A percentile compares a stretch with the other conserved stretches of the same genome.
These are phyloP conservation scores for Solanum appendiculatum DNA, from an alignment of 257 asterid genomes.

Conservation along the genomic window DNA sequence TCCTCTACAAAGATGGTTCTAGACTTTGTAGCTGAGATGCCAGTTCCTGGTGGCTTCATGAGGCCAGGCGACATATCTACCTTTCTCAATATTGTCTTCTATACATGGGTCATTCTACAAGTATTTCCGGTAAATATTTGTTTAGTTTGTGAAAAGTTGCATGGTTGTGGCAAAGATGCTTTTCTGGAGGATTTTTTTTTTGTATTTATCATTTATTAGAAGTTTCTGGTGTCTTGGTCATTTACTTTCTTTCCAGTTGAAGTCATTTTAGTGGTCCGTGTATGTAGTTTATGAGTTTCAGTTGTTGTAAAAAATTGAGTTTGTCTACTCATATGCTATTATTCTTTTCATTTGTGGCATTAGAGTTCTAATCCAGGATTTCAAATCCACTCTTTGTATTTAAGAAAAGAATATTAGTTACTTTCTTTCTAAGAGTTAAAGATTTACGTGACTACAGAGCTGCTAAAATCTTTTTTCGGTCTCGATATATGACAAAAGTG, in stretches of 20 bases:
- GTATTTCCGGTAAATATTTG: slow-evolving; percentile 28
- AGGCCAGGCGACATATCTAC: not conserved
- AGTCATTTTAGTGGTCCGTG: not conserved
- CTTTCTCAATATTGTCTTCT: not conserved
- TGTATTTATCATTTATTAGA: not conserved
- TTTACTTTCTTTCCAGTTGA: not conserved
- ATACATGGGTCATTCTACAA: slow-evolving; percentile 25
- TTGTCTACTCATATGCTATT: not conserved
- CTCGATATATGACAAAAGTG: not conserved
- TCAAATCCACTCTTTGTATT: not conserved
- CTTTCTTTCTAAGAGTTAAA: not conserved
- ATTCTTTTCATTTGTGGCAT: not conserved
- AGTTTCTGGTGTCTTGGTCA: not conserved
- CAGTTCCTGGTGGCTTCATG: not conserved
- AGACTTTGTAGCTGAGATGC: slow-evolving; percentile 30
- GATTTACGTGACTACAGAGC: not conserved
- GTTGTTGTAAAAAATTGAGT: not conserved
- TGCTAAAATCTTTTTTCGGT: not conserved
- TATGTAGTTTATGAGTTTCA: not conserved
- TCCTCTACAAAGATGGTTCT: slow-evolving; percentile 15
- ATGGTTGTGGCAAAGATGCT: not conserved
- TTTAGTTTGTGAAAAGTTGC: not conserved
- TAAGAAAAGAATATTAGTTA: not conserved
- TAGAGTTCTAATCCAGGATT: not conserved
- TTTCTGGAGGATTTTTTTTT: not conserved